Conservation (phyloP, 164 flowering plant genomes). For the Pachysandra terminalis region DNA sequence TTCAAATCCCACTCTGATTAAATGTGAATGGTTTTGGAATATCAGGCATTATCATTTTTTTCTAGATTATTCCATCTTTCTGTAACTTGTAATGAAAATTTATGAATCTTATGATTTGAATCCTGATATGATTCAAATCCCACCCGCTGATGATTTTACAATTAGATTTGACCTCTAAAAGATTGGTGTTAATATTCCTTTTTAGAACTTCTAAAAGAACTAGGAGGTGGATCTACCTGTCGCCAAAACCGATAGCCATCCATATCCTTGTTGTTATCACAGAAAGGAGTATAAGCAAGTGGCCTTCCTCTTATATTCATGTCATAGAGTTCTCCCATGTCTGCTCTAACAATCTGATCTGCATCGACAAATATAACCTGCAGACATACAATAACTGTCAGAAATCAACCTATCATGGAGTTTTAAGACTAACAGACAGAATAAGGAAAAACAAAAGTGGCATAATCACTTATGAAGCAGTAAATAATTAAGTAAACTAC, state of each 20-base stretch:
- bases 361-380: slow-evolving; percentile 99
- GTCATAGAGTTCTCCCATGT: slow-evolving; percentile 98
- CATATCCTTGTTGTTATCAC: slow-evolving; percentile 98
- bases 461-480: background rate
- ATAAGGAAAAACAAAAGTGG: background rate
- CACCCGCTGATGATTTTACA: too few species aligned
- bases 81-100: too few species aligned
- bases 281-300: slow-evolving; percentile 95
- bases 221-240: slow-evolving; percentile 49
- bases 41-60: too few species aligned
- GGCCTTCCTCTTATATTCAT: slow-evolving; percentile 94
- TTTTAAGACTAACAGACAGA: background rate
- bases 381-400: slow-evolving; percentile 12
- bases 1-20: too few species aligned
- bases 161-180: too few species aligned
- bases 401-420: background rate
- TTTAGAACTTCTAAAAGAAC: too few species aligned
- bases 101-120: too few species aligned
- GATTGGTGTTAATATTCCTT: too few species aligned
- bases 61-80: too few species aligned
- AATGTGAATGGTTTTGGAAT: too few species aligned
- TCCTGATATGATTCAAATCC: too few species aligned
- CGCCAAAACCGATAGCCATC: slow-evolving; percentile 99
- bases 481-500: slow-evolving; percentile 24
- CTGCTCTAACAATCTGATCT: slow-evolving; percentile 90